Evolutionary conservation across 192 early-diverging fungal genomes (phyloP), one percentile per base, ranked within the genome.

Genomic region (Podila minutissima): DNA sequence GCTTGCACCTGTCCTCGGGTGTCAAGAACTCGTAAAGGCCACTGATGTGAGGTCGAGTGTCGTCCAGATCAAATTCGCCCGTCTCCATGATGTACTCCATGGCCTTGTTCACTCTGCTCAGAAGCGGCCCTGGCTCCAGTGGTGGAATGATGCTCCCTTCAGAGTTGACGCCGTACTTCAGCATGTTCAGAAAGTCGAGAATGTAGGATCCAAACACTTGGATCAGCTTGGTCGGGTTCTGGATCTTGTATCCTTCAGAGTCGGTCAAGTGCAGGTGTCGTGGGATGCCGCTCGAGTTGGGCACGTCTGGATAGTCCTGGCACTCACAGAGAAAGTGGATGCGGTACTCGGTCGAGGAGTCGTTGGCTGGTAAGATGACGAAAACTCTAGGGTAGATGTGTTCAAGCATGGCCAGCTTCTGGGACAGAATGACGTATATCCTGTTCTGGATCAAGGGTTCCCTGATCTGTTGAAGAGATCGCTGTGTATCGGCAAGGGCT

Each of bases 261-360:
- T 57, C 50, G 19, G 71, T 65, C 28, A 73, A 49, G 26, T 73
- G 71, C 35, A 65, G 41, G 38, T 65, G 63, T 17, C 26, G 63
- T 15, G 32, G 53, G 9, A n/a, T 38, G 20, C 57, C 28, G 41
- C 33, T 64, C 62, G 62, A 55, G 31, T 72, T 51, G 20, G 59
- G 41, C 29, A 41, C 48, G 5, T 41, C 61, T 15, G 41, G 46
- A 17, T 73, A 49, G 26, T 50, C 55, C 20, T 49, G 31, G 51
- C 71, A 73, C 55, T 73, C 62, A 29, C 71, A 73, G 57, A 73
- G 12, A 37, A 73, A 73, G 35, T 73, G 37, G 7, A 65, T 63
- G 3, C 71, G 71, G 63, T 65, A 65, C 33, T 72, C 50, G 9
- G 26, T 55, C 24, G 13, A 50, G 51, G 41, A 6, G 24, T 37